These are phyloP conservation scores for Luffa aegyptiaca DNA, from an alignment of 306 rosid species.

Conservation along the genomic window DNA sequence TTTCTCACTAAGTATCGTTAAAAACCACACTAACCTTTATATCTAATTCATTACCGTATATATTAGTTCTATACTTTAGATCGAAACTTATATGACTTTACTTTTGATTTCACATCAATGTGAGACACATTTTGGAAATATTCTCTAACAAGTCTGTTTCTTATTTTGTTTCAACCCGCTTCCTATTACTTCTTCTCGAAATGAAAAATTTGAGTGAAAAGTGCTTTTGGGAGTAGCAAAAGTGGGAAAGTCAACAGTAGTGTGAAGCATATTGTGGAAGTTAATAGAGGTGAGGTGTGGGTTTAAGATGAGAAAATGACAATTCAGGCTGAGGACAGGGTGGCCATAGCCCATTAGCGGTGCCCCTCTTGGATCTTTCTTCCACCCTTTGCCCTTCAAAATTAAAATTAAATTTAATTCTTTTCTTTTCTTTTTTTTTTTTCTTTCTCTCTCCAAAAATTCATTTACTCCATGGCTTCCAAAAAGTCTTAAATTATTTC, in stretches of 20 bases:
- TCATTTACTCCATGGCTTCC: background rate
- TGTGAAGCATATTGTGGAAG: background rate
- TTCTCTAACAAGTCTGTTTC: background rate
- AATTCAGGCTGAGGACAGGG: constrained; percentile 56
- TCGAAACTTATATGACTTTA: too few species aligned
- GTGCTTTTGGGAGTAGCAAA: background rate
- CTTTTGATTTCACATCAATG: too few species aligned
- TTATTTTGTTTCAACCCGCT: background rate
- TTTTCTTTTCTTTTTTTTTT: background rate
- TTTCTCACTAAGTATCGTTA: too few species aligned
- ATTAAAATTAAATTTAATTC: background rate
- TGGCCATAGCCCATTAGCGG: constrained; percentile 73
- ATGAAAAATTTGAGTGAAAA: background rate
- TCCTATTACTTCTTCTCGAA: too few species aligned
- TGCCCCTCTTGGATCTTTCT: constrained; percentile 76
- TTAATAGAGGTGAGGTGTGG: constrained; percentile 3
- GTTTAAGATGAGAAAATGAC: constrained; percentile 72
- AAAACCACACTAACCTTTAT: too few species aligned
- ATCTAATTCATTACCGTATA: too few species aligned
- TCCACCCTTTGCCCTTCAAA: background rate
- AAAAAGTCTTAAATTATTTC: too few species aligned
- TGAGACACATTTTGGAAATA: background rate
- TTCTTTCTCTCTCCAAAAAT: background rate
- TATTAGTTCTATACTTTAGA: too few species aligned
- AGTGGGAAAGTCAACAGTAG: background rate